These are phyloP conservation scores for Suillus subluteus DNA, from an alignment of 768 basidiomycete genomes.

Conservation along the genomic window DNA sequence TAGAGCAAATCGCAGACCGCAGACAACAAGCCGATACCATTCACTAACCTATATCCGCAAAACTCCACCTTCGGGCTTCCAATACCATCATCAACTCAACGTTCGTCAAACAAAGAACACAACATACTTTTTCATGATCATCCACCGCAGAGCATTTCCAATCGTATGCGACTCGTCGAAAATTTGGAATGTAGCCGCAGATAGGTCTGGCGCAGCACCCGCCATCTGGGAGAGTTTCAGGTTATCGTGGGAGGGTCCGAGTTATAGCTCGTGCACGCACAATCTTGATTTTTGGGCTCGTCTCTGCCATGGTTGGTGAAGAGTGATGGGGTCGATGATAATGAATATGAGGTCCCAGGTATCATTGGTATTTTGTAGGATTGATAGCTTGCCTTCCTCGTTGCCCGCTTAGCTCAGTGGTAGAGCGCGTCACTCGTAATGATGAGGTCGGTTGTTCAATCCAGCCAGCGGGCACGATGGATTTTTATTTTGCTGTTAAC, in stretches of 20 bases:
- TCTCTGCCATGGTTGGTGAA: slow-evolving; percentile 31
- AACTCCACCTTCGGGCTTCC: slow-evolving; percentile 94
- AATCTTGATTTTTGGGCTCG: slow-evolving; percentile 35
- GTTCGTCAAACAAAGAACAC: slow-evolving; percentile 3
- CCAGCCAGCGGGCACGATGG: slow-evolving; percentile 43
- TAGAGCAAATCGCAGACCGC: not conserved
- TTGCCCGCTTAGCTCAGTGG: slow-evolving; percentile 35
- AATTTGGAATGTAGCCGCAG: slow-evolving; percentile 79
- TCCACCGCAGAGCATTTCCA: slow-evolving; percentile 94
- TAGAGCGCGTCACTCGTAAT: slow-evolving; percentile 40
- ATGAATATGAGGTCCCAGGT: not conserved
- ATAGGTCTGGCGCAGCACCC: slow-evolving; percentile 79
- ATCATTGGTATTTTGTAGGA: not conserved
- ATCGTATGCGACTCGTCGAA: slow-evolving; percentile 38
- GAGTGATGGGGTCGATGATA: not conserved
- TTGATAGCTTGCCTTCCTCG: no score
- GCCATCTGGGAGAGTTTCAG: slow-evolving; percentile 60
- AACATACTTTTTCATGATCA: slow-evolving; percentile 97
- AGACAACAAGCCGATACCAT: not conserved
- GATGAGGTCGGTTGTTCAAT: slow-evolving; percentile 51
- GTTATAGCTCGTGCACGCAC: slow-evolving; percentile 15
- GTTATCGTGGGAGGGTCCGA: not conserved
- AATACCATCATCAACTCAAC: slow-evolving; percentile 6
- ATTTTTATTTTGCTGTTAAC: not conserved
- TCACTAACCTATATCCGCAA: slow-evolving; percentile 89